Percentiles rank a stretch among this genome's conserved stretches.
Evolutionary conservation across 192 early-diverging fungal species (phyloP).

Genomic region (Dimargaris cristalligena): DNA sequence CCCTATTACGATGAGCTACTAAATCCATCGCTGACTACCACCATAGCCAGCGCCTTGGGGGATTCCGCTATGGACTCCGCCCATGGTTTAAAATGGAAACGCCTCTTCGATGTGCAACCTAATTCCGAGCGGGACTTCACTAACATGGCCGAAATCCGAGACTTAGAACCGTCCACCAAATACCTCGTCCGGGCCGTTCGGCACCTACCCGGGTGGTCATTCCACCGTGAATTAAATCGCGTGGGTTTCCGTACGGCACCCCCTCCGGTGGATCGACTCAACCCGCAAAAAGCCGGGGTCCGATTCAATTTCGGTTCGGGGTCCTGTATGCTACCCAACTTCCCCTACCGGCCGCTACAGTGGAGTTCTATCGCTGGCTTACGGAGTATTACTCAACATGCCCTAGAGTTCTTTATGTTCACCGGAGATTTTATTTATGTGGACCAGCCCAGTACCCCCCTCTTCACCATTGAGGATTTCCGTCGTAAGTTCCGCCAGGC

Average conservation of each 20-base stretch:
- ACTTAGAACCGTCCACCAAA: too few species aligned
- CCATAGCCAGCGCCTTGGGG: too few species aligned
- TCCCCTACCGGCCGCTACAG: conserved; percentile 21
- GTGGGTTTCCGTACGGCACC: conserved; percentile 3
- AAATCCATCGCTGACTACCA: too few species aligned
- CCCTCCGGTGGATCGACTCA: too few species aligned
- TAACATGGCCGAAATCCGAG: too few species aligned
- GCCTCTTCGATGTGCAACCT: too few species aligned
- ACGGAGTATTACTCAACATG: background rate
- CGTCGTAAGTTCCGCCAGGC: conserved; percentile 27
- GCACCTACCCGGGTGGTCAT: background rate
- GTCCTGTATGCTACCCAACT: conserved; percentile 32
- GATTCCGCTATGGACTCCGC: too few species aligned
- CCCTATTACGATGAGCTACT: too few species aligned
- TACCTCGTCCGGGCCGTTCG: conserved; percentile 19
- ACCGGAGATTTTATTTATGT: conserved; percentile 36
- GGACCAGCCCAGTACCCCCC: conserved; percentile 26
- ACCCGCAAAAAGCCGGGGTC: conserved; percentile 9
- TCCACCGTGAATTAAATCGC: background rate
- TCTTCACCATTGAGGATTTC: conserved; percentile 19
- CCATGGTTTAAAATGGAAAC: too few species aligned
- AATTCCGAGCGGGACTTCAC: too few species aligned
- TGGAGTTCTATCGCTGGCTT: conserved; percentile 23
- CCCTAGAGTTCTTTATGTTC: conserved; percentile 22
- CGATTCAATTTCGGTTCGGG: conserved; percentile 24